Evolutionary conservation across 2,329 filamentous ascomycete genomes (phyloP), one percentile per base, ranked within the genome.

Genomic region (Thelonectria rubi): DNA sequence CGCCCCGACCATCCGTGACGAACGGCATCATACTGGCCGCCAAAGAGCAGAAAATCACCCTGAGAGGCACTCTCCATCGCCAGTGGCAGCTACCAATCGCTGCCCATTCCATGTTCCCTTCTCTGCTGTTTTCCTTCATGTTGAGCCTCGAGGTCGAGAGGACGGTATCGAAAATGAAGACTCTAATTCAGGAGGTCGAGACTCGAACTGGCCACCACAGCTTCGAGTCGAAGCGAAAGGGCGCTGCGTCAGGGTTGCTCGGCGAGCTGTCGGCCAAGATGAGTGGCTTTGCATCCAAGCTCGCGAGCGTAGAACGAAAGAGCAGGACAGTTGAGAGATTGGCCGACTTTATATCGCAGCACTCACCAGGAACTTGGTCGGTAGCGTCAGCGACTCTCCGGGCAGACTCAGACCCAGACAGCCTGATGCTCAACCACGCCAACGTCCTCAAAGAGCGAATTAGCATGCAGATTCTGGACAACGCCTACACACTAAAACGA

Each of bases 261-360:
- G 73, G 71, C 3, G 59, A 65, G 2, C 61, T 79, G n/a, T 76
- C 73, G 0, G 73, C 73, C 10, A 58, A 73, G 39, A 75, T 77
- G 64, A 77, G 73, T 52, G 74, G 76, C 5, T 73, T 65, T 26
- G 73, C 76, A 1, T 71, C 75, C 21, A 76, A 77, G 55, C 65
- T 80, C 6, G 78, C 77, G 3, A 79, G 78, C 52, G 72, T 74
- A 10, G 70, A 72, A 18, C 71, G 78, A 40, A 80, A 79, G 63
- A 73, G 74, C 45, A 72, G 73, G 49, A 73, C 77, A 30, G 49
- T 76, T 20, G 71, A 75, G 20, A 74, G 72, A 30, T 62, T 79
- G n/a, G 64, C 78, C 42, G 64, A 63, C 1, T 77, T 80, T 51
- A 73, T 76, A 3, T 18, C 60, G 5, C 47, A 65, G 3, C 56